Evolutionary conservation across 1,284 basidiomycete genomes (phyloP).

Genomic region (Cryptococcus sp.): DNA sequence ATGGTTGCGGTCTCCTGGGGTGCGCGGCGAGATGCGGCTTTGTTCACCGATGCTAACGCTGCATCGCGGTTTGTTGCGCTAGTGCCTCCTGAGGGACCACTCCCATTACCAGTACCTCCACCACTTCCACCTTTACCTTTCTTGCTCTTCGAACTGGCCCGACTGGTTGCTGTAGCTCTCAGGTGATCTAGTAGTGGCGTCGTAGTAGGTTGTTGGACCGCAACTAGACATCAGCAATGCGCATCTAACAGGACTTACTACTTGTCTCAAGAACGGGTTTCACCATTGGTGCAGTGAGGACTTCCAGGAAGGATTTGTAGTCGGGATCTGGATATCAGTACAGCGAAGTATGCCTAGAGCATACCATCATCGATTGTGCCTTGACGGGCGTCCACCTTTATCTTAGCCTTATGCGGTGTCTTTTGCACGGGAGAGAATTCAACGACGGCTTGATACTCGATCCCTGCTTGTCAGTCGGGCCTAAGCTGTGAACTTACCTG

Average conservation of each 20-base stretch:
- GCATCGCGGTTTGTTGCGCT: constrained; percentile 22
- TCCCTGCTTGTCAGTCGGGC: constrained; percentile 55
- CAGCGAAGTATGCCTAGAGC: not conserved
- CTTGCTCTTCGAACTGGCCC: constrained; percentile 53
- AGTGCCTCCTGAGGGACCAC: constrained; percentile 8
- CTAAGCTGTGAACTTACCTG: constrained; percentile 56
- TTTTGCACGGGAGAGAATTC: constrained; percentile 94
- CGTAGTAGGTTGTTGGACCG: constrained; percentile 54
- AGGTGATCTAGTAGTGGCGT: constrained; percentile 86
- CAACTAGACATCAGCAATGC: constrained; percentile 11
- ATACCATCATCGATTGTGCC: constrained; percentile 43
- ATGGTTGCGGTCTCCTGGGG: constrained; percentile 19
- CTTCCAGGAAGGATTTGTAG: constrained; percentile 72
- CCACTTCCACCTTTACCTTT: constrained; percentile 10
- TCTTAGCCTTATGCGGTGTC: constrained; percentile 35
- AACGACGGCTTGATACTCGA: constrained; percentile 79
- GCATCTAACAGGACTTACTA: constrained; percentile 50
- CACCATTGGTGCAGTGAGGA: constrained; percentile 41
- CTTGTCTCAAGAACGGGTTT: constrained; percentile 59
- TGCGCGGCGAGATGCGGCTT: constrained; percentile 30
- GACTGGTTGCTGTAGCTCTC: constrained; percentile 56
- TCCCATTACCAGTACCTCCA: constrained; percentile 8
- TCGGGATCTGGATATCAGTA: constrained; percentile 60
- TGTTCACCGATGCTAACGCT: constrained; percentile 28
- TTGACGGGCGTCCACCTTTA: constrained; percentile 41